Evolutionary conservation across 2,329 filamentous ascomycete species (phyloP).

Genomic region (Colletotrichum graminicola): DNA sequence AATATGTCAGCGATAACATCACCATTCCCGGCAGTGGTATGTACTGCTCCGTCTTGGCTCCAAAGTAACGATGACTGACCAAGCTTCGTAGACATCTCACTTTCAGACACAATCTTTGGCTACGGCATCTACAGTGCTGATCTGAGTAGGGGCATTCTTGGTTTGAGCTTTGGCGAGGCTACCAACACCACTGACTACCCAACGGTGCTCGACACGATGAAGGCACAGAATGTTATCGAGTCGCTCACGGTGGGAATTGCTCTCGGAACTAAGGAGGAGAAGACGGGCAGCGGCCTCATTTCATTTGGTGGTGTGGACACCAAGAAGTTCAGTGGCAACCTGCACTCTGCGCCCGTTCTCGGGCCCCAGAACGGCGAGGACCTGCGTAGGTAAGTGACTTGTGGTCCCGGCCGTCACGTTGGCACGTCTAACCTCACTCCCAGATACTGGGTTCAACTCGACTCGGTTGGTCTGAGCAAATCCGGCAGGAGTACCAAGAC

Average conservation of each 20-base stretch:
- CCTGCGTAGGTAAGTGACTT: slow-evolving; percentile 41
- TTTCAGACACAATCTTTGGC: slow-evolving; percentile 49
- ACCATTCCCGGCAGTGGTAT: slow-evolving; percentile 47
- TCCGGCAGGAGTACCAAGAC: slow-evolving; percentile 45
- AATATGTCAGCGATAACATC: slow-evolving; percentile 49
- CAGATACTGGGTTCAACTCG: slow-evolving; percentile 59
- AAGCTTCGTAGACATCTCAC: slow-evolving; percentile 41
- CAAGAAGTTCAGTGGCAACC: slow-evolving; percentile 56
- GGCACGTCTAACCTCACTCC: background rate
- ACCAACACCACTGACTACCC: slow-evolving; percentile 47
- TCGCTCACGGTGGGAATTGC: slow-evolving; percentile 50
- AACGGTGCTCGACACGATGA: slow-evolving; percentile 49
- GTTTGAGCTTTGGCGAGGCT: slow-evolving; percentile 49
- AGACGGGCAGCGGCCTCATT: slow-evolving; percentile 47
- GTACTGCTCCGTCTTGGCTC: slow-evolving; percentile 1
- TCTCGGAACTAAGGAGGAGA: slow-evolving; percentile 49
- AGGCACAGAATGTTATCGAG: slow-evolving; percentile 46
- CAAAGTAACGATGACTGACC: background rate
- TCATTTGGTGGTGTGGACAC: slow-evolving; percentile 63
- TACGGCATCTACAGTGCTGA: slow-evolving; percentile 47
- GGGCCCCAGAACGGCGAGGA: slow-evolving; percentile 46
- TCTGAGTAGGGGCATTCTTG: slow-evolving; percentile 50
- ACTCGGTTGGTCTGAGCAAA: slow-evolving; percentile 52
- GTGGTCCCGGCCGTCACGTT: too few relatives aligned
- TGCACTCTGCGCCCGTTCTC: slow-evolving; percentile 48